Evolutionary conservation across 1,139 yeast species (phyloP).

Genomic region (Magnusiomyces tetraspermus): DNA sequence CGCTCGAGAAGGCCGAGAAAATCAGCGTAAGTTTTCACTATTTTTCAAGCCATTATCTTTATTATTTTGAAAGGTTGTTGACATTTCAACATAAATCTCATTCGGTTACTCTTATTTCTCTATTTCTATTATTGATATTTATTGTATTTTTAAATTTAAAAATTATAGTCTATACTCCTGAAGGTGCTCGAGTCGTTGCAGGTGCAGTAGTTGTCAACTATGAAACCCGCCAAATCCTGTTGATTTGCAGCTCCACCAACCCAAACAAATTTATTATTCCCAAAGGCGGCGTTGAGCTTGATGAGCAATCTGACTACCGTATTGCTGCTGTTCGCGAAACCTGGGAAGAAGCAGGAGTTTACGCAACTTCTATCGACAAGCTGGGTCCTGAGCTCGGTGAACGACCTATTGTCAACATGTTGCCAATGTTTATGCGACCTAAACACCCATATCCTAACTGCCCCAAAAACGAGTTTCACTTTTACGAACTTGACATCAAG

Average conservation of each 20-base stretch:
- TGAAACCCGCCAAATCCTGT: constrained; percentile 51
- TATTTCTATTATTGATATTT: not conserved
- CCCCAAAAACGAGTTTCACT: constrained; percentile 75
- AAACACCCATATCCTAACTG: constrained; percentile 25
- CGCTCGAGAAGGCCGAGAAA: constrained; percentile 39
- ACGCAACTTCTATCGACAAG: constrained; percentile 47
- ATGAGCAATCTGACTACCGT: constrained; percentile 45
- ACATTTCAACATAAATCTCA: no score
- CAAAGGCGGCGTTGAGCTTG: constrained; percentile 89
- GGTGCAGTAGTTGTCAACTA: constrained; percentile 73
- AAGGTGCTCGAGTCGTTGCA: constrained; percentile 81
- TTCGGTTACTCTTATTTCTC: not conserved
- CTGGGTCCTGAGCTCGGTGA: constrained; percentile 37
- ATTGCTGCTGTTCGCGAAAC: constrained; percentile 67
- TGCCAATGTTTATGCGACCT: constrained; percentile 53
- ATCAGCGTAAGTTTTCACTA: constrained; percentile 31
- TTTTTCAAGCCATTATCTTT: not conserved
- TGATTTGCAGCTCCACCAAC: constrained; percentile 66
- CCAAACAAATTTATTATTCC: constrained; percentile 77
- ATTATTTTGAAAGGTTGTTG: no score
- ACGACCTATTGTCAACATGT: constrained; percentile 46
- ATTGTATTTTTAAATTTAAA: constrained; percentile 6
- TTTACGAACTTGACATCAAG: constrained; percentile 62
- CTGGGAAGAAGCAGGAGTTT: constrained; percentile 96
- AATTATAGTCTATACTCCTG: constrained; percentile 41